Evolutionary conservation across 2,329 filamentous ascomycete genomes (phyloP), one percentile per base, ranked within the genome.

Genomic region (Fusarium albosuccineum): DNA sequence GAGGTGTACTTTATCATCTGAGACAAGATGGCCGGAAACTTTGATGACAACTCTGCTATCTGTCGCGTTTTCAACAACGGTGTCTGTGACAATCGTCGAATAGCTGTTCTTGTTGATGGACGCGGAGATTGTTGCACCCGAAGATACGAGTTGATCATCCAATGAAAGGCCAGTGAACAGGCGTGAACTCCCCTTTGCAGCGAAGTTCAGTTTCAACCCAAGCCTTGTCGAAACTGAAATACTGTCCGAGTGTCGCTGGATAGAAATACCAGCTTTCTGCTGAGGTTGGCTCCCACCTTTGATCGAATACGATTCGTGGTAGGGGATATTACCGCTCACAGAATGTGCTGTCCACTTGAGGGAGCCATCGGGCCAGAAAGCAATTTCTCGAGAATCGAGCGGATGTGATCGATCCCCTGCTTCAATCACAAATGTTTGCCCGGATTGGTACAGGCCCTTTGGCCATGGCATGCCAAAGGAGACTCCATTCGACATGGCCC

Each of bases 301-400:
- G 52, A 76, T 60, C 3, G 74, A 82, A 68, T 86, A 86, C n/a
- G 78, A 75, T 13, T 80, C 78, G 5, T 76, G 71, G 9, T 79
- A 72, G 0, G 64, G 72, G 2, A 82, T 79, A 5, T 80, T 79
- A 9, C 76, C 80, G 17, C 80, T 74, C 44, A 89, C 74, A 0
- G 86, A 85, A 69, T 89, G 87, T 5, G 80, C 86, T 3, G 84
- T 87, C 87, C 87, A 89, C 70, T 88, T 89, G 60, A 88, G 78
- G 1, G 86, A 87, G 14, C 83, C 85, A 73, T 89, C 87, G 3
- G 83, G 80, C 87, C 86, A 89, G 70, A 60, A 68, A 11, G 64
- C 66, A 57, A 68, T 34, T 36, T 68, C 64, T 9, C 64, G 66
- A 13, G 51, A 64, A 17, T 65, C 66, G 27, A 68, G 39, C 6